These are phyloP conservation scores for Pichia sp. DNA, from an alignment of 1,139 yeast species.

Conservation along the genomic window DNA sequence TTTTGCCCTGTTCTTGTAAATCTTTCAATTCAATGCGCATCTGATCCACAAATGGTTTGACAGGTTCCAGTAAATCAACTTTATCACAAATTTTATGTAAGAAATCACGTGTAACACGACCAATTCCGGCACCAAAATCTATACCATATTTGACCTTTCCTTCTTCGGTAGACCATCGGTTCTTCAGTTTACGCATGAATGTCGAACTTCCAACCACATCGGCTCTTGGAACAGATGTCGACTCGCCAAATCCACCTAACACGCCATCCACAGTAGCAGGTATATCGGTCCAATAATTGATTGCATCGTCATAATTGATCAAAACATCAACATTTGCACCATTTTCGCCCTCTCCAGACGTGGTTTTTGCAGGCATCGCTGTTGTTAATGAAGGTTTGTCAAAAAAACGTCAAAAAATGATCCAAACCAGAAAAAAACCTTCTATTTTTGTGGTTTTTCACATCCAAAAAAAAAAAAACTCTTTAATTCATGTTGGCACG, in stretches of 20 bases:
- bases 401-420: no score
- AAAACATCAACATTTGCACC: constrained; percentile 39
- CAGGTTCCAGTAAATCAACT: constrained; percentile 88
- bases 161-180: constrained; percentile 50
- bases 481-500: no score
- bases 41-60: constrained; percentile 70
- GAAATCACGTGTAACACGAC: constrained; percentile 82
- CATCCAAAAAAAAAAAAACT: no score
- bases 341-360: constrained; percentile 3
- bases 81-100: constrained; percentile 68
- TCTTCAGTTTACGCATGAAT: constrained; percentile 62
- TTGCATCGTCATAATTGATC: constrained; percentile 76
- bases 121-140: constrained; percentile 96
- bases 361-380: constrained; percentile 9
- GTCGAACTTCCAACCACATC: constrained; percentile 84
- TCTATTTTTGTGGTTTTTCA: no score
- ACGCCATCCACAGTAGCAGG: constrained; percentile 94
- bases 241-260: constrained; percentile 90
- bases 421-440: no score
- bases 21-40: constrained; percentile 55
- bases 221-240: constrained; percentile 80
- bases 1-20: constrained; percentile 49
- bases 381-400: not conserved
- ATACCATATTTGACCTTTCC: constrained; percentile 50
- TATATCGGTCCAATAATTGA: constrained; percentile 77